Evolutionary conservation across 2,329 filamentous ascomycete species (phyloP).

Genomic region (Fusarium nygamai): DNA sequence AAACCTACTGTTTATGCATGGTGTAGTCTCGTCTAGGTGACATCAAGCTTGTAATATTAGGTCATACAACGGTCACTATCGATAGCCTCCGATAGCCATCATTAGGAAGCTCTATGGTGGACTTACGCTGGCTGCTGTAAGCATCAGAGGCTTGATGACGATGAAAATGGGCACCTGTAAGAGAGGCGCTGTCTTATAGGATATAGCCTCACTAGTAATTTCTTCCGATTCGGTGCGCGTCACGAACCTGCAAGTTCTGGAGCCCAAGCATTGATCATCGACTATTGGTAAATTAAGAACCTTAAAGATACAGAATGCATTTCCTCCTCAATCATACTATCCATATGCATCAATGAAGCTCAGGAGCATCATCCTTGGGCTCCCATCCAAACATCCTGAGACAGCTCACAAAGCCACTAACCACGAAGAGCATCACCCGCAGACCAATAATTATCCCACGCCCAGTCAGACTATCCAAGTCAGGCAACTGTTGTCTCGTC

Average conservation of each 20-base stretch:
- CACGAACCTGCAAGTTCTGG: no score
- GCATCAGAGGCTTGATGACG: accelerated
- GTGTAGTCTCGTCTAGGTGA: no score
- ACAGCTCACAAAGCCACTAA: background rate
- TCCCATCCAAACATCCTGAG: background rate
- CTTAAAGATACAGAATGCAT: no score
- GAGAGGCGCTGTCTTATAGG: no score
- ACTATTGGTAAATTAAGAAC: no score
- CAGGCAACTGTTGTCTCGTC: background rate
- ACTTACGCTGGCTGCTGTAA: accelerated
- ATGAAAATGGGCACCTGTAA: no score
- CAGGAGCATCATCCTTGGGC: background rate
- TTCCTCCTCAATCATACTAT: no score
- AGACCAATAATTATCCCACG: background rate
- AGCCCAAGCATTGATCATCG: no score
- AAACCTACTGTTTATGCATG: no score
- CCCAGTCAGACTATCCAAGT: background rate
- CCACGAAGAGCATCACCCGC: accelerated
- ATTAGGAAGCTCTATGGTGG: accelerated
- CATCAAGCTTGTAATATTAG: accelerated
- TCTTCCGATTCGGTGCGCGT: no score
- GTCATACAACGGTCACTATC: accelerated
- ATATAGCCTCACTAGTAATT: no score
- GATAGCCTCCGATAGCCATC: accelerated
- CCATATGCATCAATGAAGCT: background rate